A percentile compares a stretch with the other conserved stretches of the same genome.
Conservation (phyloP, 2,329 filamentous ascomycete genomes). For the Aspergillus jensenii region DNA sequence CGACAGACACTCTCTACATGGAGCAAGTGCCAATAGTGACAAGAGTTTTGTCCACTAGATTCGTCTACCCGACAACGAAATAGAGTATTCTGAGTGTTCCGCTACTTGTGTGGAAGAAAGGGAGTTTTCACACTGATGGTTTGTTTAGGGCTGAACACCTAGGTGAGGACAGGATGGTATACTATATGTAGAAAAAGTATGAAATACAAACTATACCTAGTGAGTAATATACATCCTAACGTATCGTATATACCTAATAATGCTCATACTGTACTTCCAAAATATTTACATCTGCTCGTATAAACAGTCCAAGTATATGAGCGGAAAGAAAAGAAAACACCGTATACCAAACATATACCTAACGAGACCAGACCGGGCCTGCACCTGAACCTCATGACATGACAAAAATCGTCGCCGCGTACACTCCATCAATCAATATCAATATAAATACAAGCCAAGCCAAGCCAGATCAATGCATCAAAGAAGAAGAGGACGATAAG, state of each 20-base stretch:
- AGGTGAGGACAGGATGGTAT: too few relatives aligned
- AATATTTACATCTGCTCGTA: not conserved
- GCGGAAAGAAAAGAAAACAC: not conserved
- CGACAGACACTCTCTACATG: too few relatives aligned
- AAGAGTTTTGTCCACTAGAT: too few relatives aligned
- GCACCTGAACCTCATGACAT: not conserved
- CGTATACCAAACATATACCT: not conserved
- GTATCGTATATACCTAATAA: not conserved
- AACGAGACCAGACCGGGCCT: not conserved
- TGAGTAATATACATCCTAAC: not conserved
- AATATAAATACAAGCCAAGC: constrained; percentile 15
- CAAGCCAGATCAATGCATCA: constrained; percentile 1
- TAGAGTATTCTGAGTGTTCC: too few relatives aligned
- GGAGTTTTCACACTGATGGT: too few relatives aligned
- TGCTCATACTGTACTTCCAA: not conserved
- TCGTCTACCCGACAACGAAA: too few relatives aligned
- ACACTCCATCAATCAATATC: constrained; percentile 8
- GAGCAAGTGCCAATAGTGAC: too few relatives aligned
- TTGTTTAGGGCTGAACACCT: too few relatives aligned
- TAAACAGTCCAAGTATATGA: not conserved
- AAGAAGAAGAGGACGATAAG: not conserved
- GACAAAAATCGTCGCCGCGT: constrained; percentile 11
- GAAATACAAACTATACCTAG: not conserved
- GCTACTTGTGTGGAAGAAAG: too few relatives aligned
- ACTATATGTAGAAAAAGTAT: not conserved